Evolutionary conservation across 805 yeast species (phyloP).

Genomic region (Wickerhamiella bombiphila): DNA sequence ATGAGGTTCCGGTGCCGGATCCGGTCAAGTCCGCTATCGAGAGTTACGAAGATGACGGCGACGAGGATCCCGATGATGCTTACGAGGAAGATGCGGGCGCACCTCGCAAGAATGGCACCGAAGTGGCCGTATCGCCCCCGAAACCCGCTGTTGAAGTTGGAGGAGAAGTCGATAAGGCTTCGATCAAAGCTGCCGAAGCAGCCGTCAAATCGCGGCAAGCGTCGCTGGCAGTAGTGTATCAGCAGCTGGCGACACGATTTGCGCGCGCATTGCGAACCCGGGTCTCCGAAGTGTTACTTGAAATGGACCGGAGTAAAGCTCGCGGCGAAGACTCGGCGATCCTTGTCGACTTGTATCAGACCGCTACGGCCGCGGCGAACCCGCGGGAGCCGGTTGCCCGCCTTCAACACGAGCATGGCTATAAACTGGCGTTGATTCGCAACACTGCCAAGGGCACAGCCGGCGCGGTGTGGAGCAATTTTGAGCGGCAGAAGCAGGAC

Average conservation of each 20-base stretch:
- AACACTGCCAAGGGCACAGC: constrained; percentile 15
- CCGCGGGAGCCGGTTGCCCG: constrained; percentile 2
- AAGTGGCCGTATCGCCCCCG: too few species aligned
- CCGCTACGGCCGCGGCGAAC: constrained; percentile 7
- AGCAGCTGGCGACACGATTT: constrained; percentile 11
- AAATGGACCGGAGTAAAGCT: constrained; percentile 10
- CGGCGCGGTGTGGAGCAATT: constrained; percentile 21
- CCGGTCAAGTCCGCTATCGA: neutral
- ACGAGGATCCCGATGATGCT: constrained; percentile 1
- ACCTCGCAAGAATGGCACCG: too few species aligned
- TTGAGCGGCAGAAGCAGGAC: constrained; percentile 16
- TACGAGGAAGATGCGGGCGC: constrained; percentile 2
- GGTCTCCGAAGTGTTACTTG: constrained; percentile 11
- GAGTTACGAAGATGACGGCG: neutral
- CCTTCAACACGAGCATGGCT: constrained; percentile 5
- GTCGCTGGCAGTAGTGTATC: constrained; percentile 11
- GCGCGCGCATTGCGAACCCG: constrained; percentile 14
- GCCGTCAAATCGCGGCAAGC: neutral
- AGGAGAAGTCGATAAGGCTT: neutral
- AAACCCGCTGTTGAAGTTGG: too few species aligned
- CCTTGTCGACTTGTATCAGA: constrained; percentile 6
- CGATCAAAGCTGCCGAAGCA: neutral
- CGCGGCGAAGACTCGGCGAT: constrained; percentile 4
- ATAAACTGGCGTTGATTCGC: constrained; percentile 14
- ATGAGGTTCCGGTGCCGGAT: too few species aligned